Evolutionary conservation across 78 protist genomes (phyloP).

Genomic region (Cavenderia fasciculata): DNA sequence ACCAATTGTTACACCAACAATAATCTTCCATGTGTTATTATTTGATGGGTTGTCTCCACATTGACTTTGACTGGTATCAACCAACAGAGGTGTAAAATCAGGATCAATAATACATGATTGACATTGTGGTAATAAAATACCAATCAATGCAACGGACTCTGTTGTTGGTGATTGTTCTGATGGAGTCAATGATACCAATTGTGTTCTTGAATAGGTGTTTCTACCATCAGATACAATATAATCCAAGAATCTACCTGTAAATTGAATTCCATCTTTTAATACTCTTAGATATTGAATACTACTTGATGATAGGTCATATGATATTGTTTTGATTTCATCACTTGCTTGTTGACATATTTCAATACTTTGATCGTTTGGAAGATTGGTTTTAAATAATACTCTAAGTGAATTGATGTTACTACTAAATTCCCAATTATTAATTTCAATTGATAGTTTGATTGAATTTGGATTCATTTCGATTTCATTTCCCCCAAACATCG

Average conservation of each 20-base stretch:
- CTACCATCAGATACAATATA: constrained; percentile 16
- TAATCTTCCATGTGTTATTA: too few species aligned
- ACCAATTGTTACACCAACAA: too few species aligned
- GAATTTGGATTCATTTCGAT: too few species aligned
- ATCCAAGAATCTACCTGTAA: constrained; percentile 38
- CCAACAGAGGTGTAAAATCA: neutral
- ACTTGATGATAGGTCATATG: too few species aligned
- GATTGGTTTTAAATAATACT: neutral
- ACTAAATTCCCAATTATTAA: neutral
- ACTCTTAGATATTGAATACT: neutral
- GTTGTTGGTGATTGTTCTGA: neutral
- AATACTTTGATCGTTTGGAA: too few species aligned
- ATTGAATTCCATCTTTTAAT: neutral
- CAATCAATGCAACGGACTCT: neutral
- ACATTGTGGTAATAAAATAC: neutral
- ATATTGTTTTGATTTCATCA: too few species aligned
- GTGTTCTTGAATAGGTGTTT: neutral
- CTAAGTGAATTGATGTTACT: neutral
- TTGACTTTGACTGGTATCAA: too few species aligned
- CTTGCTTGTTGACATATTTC: too few species aligned
- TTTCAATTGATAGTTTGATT: neutral
- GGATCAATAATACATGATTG: neutral
- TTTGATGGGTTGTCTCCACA: too few species aligned
- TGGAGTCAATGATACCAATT: neutral
- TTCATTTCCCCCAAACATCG: too few species aligned